Conservation (phyloP, 805 yeast genomes). For the Ogataea trehaloabstinens region DNA sequence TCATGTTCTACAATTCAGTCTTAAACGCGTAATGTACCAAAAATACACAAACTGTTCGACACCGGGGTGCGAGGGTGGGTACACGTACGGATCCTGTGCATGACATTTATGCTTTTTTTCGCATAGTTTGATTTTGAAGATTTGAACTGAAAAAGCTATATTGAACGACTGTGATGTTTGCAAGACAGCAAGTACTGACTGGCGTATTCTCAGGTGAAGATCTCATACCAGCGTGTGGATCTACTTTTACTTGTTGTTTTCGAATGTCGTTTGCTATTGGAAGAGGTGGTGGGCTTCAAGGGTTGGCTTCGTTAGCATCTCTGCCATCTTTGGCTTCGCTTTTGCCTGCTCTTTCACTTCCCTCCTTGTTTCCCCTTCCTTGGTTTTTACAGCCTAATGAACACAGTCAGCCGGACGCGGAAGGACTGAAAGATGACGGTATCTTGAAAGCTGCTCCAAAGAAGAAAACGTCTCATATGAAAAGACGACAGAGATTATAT, state of each 20-base stretch:
- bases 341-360: conserved; percentile 1
- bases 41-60: too few species aligned
- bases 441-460: conserved; percentile 87
- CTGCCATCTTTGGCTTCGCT: conserved; percentile 7
- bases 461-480: conserved; percentile 84
- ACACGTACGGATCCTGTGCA: too few species aligned
- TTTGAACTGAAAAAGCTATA: too few species aligned
- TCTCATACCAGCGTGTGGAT: too few species aligned
- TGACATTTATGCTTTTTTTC: too few species aligned
- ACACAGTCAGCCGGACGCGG: conserved; percentile 29
- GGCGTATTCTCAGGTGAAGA: too few species aligned
- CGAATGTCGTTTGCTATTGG: conserved; percentile 7
- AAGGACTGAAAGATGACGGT: conserved; percentile 61
- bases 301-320: conserved; percentile 9
- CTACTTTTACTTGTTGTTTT: too few species aligned
- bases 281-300: background rate
- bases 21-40: background rate
- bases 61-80: too few species aligned
- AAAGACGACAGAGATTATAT: conserved; percentile 78
- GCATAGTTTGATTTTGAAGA: too few species aligned
- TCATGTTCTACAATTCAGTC: background rate
- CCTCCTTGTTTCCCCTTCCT: conserved; percentile 21
- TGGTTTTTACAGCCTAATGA: conserved; percentile 12
- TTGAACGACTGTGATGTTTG: too few species aligned
- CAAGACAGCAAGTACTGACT: too few species aligned